Conservation (phyloP, 805 yeast species). For the Candida tammaniensis region DNA sequence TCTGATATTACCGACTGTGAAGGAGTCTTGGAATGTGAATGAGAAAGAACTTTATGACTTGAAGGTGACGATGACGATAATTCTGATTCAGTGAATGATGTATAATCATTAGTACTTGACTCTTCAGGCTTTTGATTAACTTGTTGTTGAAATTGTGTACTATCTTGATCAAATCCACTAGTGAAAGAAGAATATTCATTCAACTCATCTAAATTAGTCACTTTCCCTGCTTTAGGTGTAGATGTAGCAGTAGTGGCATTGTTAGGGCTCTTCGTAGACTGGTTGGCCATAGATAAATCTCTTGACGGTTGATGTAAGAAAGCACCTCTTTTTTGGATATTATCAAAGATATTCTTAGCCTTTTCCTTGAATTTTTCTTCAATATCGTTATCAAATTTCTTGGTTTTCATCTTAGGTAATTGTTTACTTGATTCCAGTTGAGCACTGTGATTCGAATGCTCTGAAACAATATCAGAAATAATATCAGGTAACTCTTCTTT, state of each 20-base stretch:
- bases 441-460: no score
- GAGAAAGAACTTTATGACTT: no score
- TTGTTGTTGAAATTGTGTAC: constrained; percentile 11
- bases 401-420: constrained; percentile 25
- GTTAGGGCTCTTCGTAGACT: background rate
- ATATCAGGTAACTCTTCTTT: background rate
- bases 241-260: constrained; percentile 33
- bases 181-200: constrained; percentile 31
- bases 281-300: constrained; percentile 1
- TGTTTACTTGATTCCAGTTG: constrained; percentile 2
- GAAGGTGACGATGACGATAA: background rate
- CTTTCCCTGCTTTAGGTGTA: constrained; percentile 32
- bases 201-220: constrained; percentile 9
- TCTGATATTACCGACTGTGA: no score
- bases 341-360: constrained; percentile 38
- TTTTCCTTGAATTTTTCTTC: constrained; percentile 36
- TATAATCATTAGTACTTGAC: constrained; percentile 11
- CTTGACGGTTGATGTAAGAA: constrained; percentile 10
- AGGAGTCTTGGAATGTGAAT: no score
- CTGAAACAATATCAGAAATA: background rate
- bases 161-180: constrained; percentile 27
- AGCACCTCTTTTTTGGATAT: constrained; percentile 36
- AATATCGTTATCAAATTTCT: constrained; percentile 30
- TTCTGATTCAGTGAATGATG: constrained; percentile 11
- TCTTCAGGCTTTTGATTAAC: no score